A percentile compares a stretch with the other conserved stretches of the same genome.
Conservation (phyloP, 2,329 filamentous ascomycete species). For the Ampelomyces quisqualis region DNA sequence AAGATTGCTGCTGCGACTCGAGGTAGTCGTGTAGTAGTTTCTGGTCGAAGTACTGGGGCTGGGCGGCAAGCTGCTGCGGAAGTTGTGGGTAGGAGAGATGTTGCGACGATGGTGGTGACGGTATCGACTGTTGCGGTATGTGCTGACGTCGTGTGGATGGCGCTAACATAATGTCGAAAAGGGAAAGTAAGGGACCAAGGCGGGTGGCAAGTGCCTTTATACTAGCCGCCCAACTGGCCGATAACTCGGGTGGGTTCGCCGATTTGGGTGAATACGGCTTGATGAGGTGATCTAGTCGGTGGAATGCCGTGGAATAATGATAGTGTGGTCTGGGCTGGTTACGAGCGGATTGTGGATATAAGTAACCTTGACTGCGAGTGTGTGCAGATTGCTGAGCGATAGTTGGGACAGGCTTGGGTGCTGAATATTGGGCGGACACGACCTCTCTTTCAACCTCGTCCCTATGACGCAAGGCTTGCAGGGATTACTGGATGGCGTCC, state of each 20-base stretch:
- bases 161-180: conserved; percentile 41
- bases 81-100: conserved; percentile 31
- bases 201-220: conserved; percentile 45
- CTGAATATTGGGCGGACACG: conserved; percentile 22
- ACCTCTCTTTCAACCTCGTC: conserved; percentile 28
- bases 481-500: conserved; percentile 18
- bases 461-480: conserved; percentile 22
- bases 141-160: conserved; percentile 43
- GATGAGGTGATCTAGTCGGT: conserved; percentile 39
- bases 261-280: conserved; percentile 23
- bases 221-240: conserved; percentile 31
- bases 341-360: conserved; percentile 31
- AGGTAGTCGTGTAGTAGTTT: conserved; percentile 43
- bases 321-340: conserved; percentile 22
- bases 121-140: conserved; percentile 29
- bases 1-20: conserved; percentile 38
- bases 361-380: conserved; percentile 14
- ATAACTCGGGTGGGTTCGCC: conserved; percentile 35
- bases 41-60: conserved; percentile 30
- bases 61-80: conserved; percentile 27
- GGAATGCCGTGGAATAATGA: conserved; percentile 32
- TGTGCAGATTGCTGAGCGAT: conserved; percentile 40
- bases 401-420: conserved; percentile 25
- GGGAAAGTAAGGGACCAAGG: conserved; percentile 33
- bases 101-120: conserved; percentile 35